Conservation (phyloP, 2,329 filamentous ascomycete species). For the Sporothrix luriei region DNA sequence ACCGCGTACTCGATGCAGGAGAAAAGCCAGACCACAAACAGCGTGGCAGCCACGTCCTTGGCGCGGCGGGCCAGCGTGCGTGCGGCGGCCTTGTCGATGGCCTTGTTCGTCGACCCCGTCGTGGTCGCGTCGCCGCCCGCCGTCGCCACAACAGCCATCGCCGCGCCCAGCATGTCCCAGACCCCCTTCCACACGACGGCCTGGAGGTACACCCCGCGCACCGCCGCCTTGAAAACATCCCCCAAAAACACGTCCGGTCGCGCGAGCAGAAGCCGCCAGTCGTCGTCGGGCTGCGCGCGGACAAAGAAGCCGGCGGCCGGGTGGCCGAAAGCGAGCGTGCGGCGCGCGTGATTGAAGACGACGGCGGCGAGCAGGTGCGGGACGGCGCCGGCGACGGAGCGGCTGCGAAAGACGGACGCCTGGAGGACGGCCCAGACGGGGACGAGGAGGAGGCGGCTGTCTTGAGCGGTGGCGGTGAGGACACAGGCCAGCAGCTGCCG, state of each 20-base stretch:
- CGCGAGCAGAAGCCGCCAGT: conserved; percentile 45
- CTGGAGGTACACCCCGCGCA: neutral
- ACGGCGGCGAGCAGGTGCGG: conserved; percentile 42
- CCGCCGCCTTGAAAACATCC: conserved; percentile 35
- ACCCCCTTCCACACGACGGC: conserved; percentile 32
- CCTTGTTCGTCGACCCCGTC: too few species aligned
- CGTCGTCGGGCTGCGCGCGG: conserved; percentile 42
- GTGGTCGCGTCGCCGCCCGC: conserved; percentile 3
- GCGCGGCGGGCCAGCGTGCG: conserved; percentile 27
- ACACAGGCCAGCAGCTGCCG: conserved; percentile 6
- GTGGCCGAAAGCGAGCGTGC: conserved; percentile 37
- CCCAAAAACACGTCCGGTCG: conserved; percentile 45
- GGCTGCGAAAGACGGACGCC: conserved; percentile 38
- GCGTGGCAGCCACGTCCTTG: conserved; percentile 27
- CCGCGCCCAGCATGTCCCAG: conserved; percentile 34
- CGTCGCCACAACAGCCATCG: conserved; percentile 25
- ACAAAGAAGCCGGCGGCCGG: conserved; percentile 41
- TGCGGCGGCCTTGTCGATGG: neutral
- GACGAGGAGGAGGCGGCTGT: neutral
- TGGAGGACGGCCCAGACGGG: conserved; percentile 33
- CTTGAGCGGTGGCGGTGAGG: conserved; percentile 24
- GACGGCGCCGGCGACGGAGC: conserved; percentile 38
- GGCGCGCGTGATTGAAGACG: conserved; percentile 47
- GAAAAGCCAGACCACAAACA: conserved; percentile 40
- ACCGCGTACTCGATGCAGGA: conserved; percentile 42